phyloP scores from a whole-genome alignment of 1,284 basidiomycete genomes.

The Ganoderma resinaceum region DNA sequence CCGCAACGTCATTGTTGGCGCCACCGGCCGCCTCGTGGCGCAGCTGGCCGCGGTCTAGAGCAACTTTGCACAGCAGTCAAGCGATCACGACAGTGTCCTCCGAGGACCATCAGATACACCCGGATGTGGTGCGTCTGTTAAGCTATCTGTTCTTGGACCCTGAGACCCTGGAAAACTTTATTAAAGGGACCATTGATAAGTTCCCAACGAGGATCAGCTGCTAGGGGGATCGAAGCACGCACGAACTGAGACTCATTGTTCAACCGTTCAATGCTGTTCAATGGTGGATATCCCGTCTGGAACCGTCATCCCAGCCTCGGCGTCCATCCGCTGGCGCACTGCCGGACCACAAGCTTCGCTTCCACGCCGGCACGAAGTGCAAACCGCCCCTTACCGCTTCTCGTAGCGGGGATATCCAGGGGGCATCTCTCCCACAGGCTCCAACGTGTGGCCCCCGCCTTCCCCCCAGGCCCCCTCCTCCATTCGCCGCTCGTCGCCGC shows the following conservation, averaged over 20 bases:
- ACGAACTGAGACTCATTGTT: slow-evolving; percentile 9
- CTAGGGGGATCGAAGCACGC: slow-evolving; percentile 22
- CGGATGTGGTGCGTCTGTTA: slow-evolving; percentile 13
- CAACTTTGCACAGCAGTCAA: slow-evolving; percentile 5
- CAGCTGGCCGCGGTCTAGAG: slow-evolving; percentile 14
- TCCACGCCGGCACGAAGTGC: slow-evolving; percentile 21
- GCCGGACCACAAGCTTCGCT: slow-evolving; percentile 22
- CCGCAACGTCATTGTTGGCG: slow-evolving; percentile 27
- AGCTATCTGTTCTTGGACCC: slow-evolving; percentile 24
- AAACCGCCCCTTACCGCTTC: neutral
- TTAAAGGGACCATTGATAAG: slow-evolving; percentile 13
- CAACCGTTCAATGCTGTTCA: slow-evolving; percentile 14
- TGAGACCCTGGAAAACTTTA: slow-evolving; percentile 16
- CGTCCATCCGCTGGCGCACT: slow-evolving; percentile 25
- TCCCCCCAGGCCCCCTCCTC: neutral
- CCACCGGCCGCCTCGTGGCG: slow-evolving; percentile 27
- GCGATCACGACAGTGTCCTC: slow-evolving; percentile 14
- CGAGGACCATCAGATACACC: slow-evolving; percentile 14
- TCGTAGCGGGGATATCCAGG: neutral
- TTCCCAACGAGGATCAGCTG: slow-evolving; percentile 30
- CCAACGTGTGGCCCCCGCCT: neutral
- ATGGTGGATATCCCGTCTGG: slow-evolving; percentile 14
- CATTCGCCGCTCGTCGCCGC: slow-evolving; percentile 1
- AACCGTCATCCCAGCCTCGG: slow-evolving; percentile 3
- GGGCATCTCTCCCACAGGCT: neutral